Evolutionary conservation across 148 eudicot species (phyloP).

Genomic region (Vaccinium vitisidaea): DNA sequence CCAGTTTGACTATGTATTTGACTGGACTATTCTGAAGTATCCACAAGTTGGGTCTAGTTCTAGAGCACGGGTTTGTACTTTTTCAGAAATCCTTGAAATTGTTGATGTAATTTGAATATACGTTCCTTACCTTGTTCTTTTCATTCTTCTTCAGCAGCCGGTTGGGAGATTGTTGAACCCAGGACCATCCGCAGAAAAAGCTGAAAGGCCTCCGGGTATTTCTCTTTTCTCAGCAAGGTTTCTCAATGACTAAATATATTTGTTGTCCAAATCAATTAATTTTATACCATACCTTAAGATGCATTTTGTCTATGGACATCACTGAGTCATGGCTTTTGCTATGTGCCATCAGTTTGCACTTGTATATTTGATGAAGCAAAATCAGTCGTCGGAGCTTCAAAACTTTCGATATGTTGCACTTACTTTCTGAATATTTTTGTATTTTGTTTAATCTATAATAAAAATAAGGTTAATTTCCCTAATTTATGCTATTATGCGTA

Average conservation of each 20-base stretch:
- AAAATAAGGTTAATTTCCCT: not conserved
- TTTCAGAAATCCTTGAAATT: not conserved
- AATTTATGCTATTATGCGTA: not conserved
- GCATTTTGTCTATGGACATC: not conserved
- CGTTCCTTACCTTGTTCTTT: conserved; percentile 5
- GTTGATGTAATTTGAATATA: not conserved
- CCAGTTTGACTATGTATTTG: conserved; percentile 67
- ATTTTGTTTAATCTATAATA: not conserved
- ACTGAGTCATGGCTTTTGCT: not conserved
- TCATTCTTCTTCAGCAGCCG: conserved; percentile 46
- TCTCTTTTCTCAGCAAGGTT: not conserved
- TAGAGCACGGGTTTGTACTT: conserved; percentile 31
- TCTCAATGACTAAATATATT: not conserved
- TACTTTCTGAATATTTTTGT: not conserved
- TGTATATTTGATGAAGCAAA: not conserved
- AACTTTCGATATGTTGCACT: not conserved
- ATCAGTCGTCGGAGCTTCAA: not conserved
- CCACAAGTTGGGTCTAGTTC: conserved; percentile 41
- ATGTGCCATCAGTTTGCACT: not conserved
- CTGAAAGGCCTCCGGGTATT: conserved; percentile 37
- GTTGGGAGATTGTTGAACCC: conserved; percentile 54
- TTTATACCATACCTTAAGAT: not conserved
- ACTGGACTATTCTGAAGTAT: conserved; percentile 66
- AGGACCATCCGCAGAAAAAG: conserved; percentile 78
- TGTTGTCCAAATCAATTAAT: not conserved